A percentile compares a stretch with the other conserved stretches of the same genome.
phyloP scores from a whole-genome alignment of 129 eudicot species.

The Dittrichia graveolens region DNA sequence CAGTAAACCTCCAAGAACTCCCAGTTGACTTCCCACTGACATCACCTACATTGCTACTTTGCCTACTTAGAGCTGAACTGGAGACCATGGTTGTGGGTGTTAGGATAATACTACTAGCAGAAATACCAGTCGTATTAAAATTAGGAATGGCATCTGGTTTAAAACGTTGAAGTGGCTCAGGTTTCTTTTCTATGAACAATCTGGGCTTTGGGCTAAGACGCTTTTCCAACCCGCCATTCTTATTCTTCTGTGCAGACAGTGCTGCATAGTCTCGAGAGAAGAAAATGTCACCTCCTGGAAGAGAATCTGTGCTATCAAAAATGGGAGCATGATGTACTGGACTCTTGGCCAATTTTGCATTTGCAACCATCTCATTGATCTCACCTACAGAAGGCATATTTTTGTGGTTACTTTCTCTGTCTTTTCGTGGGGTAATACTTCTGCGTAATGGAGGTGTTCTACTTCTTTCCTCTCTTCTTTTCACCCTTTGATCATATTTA shows the following conservation, averaged over 20 bases:
- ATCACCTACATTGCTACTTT: conserved; percentile 61
- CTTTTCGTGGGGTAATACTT: conserved; percentile 35
- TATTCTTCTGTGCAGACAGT: conserved; percentile 36
- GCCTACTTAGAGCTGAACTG: conserved; percentile 65
- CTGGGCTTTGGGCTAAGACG: conserved; percentile 36
- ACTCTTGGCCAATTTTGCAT: conserved; percentile 51
- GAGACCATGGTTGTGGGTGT: conserved; percentile 40
- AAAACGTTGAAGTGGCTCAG: conserved; percentile 31
- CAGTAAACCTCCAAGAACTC: conserved; percentile 50
- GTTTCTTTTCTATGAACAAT: conserved; percentile 20
- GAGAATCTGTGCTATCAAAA: conserved; percentile 65
- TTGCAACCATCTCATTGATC: conserved; percentile 76
- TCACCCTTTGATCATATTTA: conserved; percentile 32
- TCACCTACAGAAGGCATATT: conserved; percentile 65
- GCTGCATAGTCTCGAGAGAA: conserved; percentile 52
- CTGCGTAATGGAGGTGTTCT: conserved; percentile 39
- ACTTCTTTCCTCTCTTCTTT: conserved; percentile 40
- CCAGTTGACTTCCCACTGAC: conserved; percentile 54
- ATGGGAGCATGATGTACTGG: conserved; percentile 24
- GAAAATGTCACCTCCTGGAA: conserved; percentile 73
- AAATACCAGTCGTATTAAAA: conserved; percentile 19
- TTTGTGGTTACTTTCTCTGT: conserved; percentile 39
- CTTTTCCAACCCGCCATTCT: conserved; percentile 34
- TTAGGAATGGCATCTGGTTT: conserved; percentile 35
- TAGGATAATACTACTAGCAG: conserved; percentile 35